phyloP scores from a whole-genome alignment of 2,329 filamentous ascomycete genomes.

The Cladosporium sp. region DNA sequence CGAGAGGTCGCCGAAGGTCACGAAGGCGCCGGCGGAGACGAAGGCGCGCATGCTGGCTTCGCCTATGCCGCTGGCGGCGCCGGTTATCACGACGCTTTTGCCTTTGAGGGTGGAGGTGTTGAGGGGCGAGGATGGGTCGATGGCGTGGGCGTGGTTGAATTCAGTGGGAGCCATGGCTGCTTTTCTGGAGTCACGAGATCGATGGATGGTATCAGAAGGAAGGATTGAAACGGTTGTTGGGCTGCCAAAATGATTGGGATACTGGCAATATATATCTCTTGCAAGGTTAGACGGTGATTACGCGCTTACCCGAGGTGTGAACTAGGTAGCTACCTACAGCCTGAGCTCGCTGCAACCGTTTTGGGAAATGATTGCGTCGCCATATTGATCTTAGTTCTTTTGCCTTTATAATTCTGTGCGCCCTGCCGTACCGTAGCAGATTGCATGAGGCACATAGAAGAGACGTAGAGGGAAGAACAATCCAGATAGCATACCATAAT shows the following conservation, averaged over 20 bases:
- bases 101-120: slow-evolving; percentile 34
- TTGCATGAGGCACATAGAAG: no score
- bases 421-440: no score
- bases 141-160: slow-evolving; percentile 9
- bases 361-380: no score
- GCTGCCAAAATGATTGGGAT: background rate
- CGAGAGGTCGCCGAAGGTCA: slow-evolving; percentile 32
- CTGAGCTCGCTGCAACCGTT: no score
- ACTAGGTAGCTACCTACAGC: no score
- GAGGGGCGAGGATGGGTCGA: slow-evolving; percentile 31
- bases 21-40: slow-evolving; percentile 27
- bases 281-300: background rate
- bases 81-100: slow-evolving; percentile 45
- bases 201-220: background rate
- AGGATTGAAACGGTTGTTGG: no score
- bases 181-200: background rate
- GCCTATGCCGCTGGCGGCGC: slow-evolving; percentile 39
- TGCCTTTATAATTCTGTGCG: no score
- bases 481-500: no score
- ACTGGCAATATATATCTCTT: background rate
- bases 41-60: slow-evolving; percentile 29
- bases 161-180: background rate
- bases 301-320: slow-evolving; percentile 9
- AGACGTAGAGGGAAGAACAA: no score
- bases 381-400: no score